These are phyloP conservation scores for Paramecium octaurelia DNA, from an alignment of 73 alveolate species.

Conservation along the genomic window DNA sequence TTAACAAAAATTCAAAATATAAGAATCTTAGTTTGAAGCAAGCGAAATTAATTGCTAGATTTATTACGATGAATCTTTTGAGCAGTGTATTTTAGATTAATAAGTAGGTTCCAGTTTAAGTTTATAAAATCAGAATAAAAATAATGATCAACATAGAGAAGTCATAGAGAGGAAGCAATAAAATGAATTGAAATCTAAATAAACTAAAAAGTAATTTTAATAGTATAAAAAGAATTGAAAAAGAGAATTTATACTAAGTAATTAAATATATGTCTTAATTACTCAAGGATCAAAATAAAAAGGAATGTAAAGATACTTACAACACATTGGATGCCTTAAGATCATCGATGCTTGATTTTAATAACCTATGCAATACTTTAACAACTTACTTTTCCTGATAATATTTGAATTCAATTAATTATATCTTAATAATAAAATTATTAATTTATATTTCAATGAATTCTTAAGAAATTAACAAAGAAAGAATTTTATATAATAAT, in stretches of 20 bases:
- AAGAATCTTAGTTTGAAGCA: neutral
- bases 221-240: neutral
- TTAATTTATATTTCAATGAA: no score
- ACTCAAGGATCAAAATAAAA: neutral
- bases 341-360: neutral
- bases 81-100: neutral
- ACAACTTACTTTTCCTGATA: slow-evolving; percentile 21
- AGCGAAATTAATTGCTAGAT: neutral
- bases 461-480: no score
- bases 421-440: no score
- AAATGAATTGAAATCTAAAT: neutral
- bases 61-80: neutral
- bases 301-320: neutral
- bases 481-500: no score
- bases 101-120: neutral
- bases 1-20: neutral
- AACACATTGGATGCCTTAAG: neutral
- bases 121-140: neutral
- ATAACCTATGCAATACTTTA: neutral
- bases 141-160: neutral
- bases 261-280: neutral
- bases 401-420: neutral
- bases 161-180: neutral
- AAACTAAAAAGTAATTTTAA: neutral
- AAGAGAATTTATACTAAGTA: neutral